Base-by-base conservation (phyloP, 805 yeast genomes). In the Diddensiella caesifluorescens region DNA sequence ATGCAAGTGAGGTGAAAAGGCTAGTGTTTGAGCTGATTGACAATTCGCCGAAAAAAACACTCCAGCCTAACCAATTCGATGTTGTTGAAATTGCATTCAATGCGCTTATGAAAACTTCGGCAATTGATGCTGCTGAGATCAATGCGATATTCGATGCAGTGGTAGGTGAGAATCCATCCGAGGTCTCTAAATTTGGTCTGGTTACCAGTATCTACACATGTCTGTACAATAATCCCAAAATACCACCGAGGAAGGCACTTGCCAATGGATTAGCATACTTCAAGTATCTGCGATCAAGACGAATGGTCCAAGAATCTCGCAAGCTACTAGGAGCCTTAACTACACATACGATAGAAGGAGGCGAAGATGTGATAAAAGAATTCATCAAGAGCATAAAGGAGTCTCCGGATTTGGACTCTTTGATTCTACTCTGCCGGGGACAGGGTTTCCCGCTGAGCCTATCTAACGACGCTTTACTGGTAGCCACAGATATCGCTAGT, bases 181-280 rank as follows among this genome's bases (percentile, higher is more conserved):
- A 35, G 16, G 39, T 35, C 16, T 20, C 23, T 6, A 5, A 22
- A 10, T 35, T 22, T 13, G 39, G 23, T 13, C 26, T 35, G 10
- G 39, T 35, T 2, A 49, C 59, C 1, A 40, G 40, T 41, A 47
- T 56, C 12, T 57, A 52, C 39, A 28, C 54, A 34, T 41, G 41
- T 7, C 38, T 57, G 6, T 45, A 49, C 35, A 46, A 50, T 21
- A 48, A 44, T 6, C 40, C 15, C 25, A 22, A 29, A 5, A 16
- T 38, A 6, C 15, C 35, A 9, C 20, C 32, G 10, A 7, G 6
- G 22, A 40, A 44, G 6, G 15, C 41, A 13, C 39, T 53, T 2
- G 37, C 40, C 22, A 58, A 57, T 33, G 60, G 57, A 2, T 19
- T 48, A 25, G 32, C 41, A 4, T 60, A 48, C 43, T 49, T 49